Evolutionary conservation across 2,329 filamentous ascomycete species (phyloP).

Genomic region (Diaporthe capsici): DNA sequence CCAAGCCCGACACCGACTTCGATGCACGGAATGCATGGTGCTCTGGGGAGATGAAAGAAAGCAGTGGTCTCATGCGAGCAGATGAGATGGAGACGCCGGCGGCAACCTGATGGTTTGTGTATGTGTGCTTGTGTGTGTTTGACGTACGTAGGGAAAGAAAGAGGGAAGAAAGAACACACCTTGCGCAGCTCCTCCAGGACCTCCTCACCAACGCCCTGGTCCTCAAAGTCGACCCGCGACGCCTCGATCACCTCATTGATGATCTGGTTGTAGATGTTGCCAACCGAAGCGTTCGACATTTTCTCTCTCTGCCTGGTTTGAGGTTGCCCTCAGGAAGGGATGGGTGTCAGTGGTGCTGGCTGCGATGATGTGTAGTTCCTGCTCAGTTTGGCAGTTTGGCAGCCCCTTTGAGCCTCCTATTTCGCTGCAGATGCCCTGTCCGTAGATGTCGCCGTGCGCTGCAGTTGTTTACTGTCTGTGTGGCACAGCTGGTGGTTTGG

Average conservation of each 20-base stretch:
- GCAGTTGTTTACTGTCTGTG: constrained; percentile 6
- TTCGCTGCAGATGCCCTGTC: background rate
- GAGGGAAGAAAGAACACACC: constrained; percentile 69
- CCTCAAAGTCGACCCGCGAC: constrained; percentile 95
- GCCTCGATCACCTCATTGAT: constrained; percentile 91
- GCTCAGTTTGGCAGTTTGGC: background rate
- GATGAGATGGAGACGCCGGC: background rate
- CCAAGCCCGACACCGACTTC: constrained; percentile 8
- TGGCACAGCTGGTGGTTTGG: background rate
- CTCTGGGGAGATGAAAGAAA: background rate
- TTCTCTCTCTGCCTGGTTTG: constrained; percentile 14
- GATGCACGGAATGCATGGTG: constrained; percentile 12
- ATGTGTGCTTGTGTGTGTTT: background rate
- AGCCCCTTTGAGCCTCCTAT: background rate
- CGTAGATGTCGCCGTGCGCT: background rate
- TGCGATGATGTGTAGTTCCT: background rate
- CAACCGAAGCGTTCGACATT: constrained; percentile 75
- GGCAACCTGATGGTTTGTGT: background rate
- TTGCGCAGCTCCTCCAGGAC: constrained; percentile 89
- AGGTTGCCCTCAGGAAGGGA: background rate
- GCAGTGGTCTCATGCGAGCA: background rate
- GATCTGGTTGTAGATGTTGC: constrained; percentile 83
- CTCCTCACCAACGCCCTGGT: constrained; percentile 90
- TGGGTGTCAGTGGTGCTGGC: background rate
- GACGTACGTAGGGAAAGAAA: background rate